Percentiles rank a stretch among this genome's conserved stretches.
Conservation (phyloP, 169 alveolate genomes). For the Cystoisospora suis region DNA sequence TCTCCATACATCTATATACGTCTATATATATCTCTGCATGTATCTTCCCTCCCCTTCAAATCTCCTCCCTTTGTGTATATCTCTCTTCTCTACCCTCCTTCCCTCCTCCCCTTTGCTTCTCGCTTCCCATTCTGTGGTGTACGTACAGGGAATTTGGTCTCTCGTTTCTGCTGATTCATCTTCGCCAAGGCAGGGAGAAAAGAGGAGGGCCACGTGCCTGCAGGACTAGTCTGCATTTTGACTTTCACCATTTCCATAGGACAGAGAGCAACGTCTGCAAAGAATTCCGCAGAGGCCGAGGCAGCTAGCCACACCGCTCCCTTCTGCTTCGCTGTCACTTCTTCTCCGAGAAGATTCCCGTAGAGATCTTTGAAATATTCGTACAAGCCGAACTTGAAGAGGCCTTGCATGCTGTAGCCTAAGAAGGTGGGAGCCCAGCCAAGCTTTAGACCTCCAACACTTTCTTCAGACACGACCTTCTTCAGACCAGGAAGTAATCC, state of each 20-base stretch:
- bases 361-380: slow-evolving; percentile 97
- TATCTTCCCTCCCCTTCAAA: background rate
- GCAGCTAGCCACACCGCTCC: slow-evolving; percentile 95
- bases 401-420: slow-evolving; percentile 97
- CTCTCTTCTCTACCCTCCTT: background rate
- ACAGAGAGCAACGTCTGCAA: slow-evolving; percentile 96
- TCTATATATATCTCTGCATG: background rate
- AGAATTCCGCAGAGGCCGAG: slow-evolving; percentile 97
- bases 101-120: background rate
- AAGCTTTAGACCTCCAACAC: slow-evolving; percentile 88
- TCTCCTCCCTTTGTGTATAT: background rate
- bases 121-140: background rate
- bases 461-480: slow-evolving; percentile 87
- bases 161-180: slow-evolving; percentile 79
- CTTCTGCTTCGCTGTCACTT: slow-evolving; percentile 75
- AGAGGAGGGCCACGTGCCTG: slow-evolving; percentile 83
- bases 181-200: slow-evolving; percentile 79
- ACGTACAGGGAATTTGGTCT: slow-evolving; percentile 85
- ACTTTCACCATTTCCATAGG: slow-evolving; percentile 98
- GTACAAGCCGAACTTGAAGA: slow-evolving; percentile 96
- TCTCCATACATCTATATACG: background rate
- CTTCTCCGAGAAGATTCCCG: slow-evolving; percentile 84
- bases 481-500: slow-evolving; percentile 81
- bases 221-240: slow-evolving; percentile 91
- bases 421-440: slow-evolving; percentile 98